These are phyloP conservation scores for Gaeumannomyces tritici DNA, from an alignment of 2,329 filamentous ascomycete species.

Conservation along the genomic window DNA sequence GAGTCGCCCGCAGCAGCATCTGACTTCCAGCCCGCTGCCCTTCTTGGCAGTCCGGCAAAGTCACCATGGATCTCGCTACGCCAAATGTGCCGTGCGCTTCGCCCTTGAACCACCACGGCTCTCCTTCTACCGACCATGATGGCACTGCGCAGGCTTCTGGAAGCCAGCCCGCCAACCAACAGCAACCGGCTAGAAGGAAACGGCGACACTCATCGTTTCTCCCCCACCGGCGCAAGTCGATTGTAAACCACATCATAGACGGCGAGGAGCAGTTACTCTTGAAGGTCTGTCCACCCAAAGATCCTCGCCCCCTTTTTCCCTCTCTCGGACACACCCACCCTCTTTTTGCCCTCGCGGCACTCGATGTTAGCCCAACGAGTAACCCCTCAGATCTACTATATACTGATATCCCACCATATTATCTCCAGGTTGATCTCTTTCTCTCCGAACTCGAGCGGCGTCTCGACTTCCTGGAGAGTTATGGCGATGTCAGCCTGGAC, in stretches of 20 bases:
- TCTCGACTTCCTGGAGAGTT: constrained; percentile 80
- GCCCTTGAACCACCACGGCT: constrained; percentile 4
- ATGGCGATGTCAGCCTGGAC: constrained; percentile 76
- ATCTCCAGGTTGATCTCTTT: constrained; percentile 60
- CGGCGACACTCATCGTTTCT: constrained; percentile 49
- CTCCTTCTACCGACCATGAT: constrained; percentile 18
- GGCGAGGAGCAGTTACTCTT: constrained; percentile 52
- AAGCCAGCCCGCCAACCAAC: constrained; percentile 21
- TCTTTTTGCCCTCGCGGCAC: not conserved
- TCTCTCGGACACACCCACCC: no score
- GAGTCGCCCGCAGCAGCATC: not conserved
- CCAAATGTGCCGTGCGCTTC: constrained; percentile 12
- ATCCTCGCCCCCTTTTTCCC: no score
- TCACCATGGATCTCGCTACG: constrained; percentile 8
- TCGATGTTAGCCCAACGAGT: not conserved
- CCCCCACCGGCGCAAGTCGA: constrained; percentile 43
- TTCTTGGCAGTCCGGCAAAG: not conserved
- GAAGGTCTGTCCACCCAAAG: constrained; percentile 28
- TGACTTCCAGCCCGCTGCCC: not conserved
- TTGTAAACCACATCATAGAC: constrained; percentile 52
- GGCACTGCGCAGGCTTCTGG: constrained; percentile 29
- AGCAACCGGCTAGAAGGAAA: constrained; percentile 22
- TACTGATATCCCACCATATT: not conserved
- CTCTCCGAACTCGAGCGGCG: constrained; percentile 78
- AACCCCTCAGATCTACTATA: not conserved